Conservation (phyloP, 345 rosid species). For the Cochlearia excelsa region DNA sequence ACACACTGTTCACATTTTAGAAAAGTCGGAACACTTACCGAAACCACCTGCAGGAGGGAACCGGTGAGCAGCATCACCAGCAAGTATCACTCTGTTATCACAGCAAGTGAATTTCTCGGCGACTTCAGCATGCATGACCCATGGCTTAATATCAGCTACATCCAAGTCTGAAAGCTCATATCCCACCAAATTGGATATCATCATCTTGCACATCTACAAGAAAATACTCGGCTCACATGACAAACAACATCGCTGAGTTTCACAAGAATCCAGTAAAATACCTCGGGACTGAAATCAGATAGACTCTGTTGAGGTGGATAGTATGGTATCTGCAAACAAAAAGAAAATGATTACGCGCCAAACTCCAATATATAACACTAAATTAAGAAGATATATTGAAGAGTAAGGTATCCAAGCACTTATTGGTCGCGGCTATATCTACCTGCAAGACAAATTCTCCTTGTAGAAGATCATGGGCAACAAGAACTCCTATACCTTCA, state of each 20-base stretch:
- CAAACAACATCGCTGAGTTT: slow-evolving; percentile 41
- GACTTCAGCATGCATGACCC: slow-evolving; percentile 99
- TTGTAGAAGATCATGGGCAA: slow-evolving; percentile 87
- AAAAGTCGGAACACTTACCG: slow-evolving; percentile 50
- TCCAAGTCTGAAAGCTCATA: slow-evolving; percentile 73
- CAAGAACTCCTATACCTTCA: slow-evolving; percentile 83
- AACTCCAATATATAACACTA: not conserved
- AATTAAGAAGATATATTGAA: not conserved
- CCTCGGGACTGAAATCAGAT: slow-evolving; percentile 72
- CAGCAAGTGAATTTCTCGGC: slow-evolving; percentile 63
- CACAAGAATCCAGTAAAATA: slow-evolving; percentile 29
- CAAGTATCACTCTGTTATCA: slow-evolving; percentile 65
- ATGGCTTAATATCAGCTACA: slow-evolving; percentile 83
- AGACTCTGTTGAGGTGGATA: slow-evolving; percentile 93
- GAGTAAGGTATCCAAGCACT: not conserved
- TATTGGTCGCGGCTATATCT: slow-evolving; percentile 1
- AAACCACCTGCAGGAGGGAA: slow-evolving; percentile 99
- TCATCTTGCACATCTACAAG: slow-evolving; percentile 76
- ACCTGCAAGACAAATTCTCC: slow-evolving; percentile 97
- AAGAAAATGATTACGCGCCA: slow-evolving; percentile 1
- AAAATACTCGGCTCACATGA: no score
- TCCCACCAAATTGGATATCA: slow-evolving; percentile 79
- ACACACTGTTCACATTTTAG: not conserved
- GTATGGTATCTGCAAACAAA: slow-evolving; percentile 61
- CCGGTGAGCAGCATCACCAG: slow-evolving; percentile 96